phyloP scores from a whole-genome alignment of 2,329 filamentous ascomycete species.

The Rachicladosporium sp. region DNA sequence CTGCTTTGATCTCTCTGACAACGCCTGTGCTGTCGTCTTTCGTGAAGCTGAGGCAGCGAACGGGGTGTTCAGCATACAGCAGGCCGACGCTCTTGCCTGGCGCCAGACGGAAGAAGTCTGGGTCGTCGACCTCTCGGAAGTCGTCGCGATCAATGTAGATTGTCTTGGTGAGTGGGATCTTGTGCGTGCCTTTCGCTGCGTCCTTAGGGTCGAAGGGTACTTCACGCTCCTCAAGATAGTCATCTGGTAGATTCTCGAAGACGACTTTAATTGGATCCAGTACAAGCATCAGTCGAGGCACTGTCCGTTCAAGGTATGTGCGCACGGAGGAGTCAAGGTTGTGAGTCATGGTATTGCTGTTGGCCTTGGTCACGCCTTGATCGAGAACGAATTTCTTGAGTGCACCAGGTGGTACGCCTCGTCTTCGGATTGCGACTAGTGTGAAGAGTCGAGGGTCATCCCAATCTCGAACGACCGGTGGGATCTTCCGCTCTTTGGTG shows the following conservation, averaged over 20 bases:
- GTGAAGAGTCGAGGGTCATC: slow-evolving; percentile 87
- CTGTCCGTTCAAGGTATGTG: slow-evolving; percentile 74
- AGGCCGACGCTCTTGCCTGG: slow-evolving; percentile 64
- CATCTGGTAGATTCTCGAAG: slow-evolving; percentile 64
- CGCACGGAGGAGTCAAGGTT: slow-evolving; percentile 81
- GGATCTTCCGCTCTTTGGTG: slow-evolving; percentile 21
- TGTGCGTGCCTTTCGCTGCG: slow-evolving; percentile 50
- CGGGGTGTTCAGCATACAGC: slow-evolving; percentile 56
- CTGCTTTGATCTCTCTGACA: slow-evolving; percentile 54
- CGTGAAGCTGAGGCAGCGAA: slow-evolving; percentile 55
- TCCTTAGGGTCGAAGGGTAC: slow-evolving; percentile 77
- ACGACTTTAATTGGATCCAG: slow-evolving; percentile 73
- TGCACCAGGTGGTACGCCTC: slow-evolving; percentile 77
- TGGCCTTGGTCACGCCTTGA: slow-evolving; percentile 75
- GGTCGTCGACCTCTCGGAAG: slow-evolving; percentile 60
- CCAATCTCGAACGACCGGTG: slow-evolving; percentile 63
- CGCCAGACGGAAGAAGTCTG: slow-evolving; percentile 66
- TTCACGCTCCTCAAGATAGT: slow-evolving; percentile 51
- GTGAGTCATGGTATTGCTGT: slow-evolving; percentile 64
- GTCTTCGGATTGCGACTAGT: slow-evolving; percentile 66
- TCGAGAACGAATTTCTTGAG: slow-evolving; percentile 85
- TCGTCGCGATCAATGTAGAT: slow-evolving; percentile 77
- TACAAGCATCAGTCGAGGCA: slow-evolving; percentile 80
- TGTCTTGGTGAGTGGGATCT: slow-evolving; percentile 56
- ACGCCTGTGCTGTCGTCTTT: slow-evolving; percentile 53